Evolutionary conservation across 2,329 filamentous ascomycete genomes (phyloP).

Genomic region (Trichoderma koningii): DNA sequence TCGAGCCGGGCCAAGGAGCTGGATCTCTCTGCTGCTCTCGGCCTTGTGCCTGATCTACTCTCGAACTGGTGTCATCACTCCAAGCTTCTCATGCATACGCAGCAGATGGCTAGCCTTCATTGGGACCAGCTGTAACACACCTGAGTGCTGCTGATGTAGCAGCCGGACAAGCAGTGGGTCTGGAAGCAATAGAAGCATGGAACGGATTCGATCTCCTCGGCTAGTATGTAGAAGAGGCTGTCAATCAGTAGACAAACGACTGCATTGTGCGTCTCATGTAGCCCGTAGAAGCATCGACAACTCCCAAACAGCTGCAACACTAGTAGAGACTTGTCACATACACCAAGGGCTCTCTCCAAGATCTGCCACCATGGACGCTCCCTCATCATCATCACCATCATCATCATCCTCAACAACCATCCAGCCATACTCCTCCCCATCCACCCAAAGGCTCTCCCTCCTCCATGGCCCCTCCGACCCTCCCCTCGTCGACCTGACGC

Average conservation of each 20-base stretch:
- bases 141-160: background rate
- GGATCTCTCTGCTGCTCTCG: background rate
- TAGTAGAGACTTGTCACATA: background rate
- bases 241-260: background rate
- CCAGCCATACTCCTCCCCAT: slow-evolving; percentile 36
- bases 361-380: slow-evolving; percentile 28
- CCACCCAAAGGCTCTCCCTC: slow-evolving; percentile 54
- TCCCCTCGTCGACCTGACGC: slow-evolving; percentile 68
- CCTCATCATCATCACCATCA: too few species aligned
- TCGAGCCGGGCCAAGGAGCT: background rate
- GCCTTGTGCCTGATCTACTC: background rate
- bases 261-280: background rate
- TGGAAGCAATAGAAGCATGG: background rate
- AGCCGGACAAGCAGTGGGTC: slow-evolving; percentile 1
- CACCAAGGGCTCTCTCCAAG: background rate
- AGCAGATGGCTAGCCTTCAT: background rate
- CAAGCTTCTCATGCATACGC: background rate
- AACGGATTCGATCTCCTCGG: background rate
- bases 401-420: slow-evolving; percentile 33
- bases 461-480: slow-evolving; percentile 70
- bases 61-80: background rate
- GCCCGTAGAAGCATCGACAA: background rate
- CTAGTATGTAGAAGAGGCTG: background rate
- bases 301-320: background rate
- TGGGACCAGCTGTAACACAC: background rate